Base-by-base conservation (phyloP, 805 yeast species). In the Candida ovalis region DNA sequence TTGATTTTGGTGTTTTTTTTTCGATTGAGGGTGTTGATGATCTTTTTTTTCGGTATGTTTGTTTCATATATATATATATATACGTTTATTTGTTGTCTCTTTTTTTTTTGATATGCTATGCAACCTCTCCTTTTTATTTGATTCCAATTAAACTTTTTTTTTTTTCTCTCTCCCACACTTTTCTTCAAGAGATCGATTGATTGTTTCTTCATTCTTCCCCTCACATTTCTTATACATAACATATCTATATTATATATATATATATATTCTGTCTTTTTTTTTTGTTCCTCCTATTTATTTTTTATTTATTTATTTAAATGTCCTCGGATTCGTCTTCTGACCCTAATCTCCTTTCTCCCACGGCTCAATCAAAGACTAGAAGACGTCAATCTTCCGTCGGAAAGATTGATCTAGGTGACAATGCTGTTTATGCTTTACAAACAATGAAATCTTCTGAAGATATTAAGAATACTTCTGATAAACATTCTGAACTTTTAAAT, bases 381-480 rank as follows among this genome's bases (percentile, higher is more conserved):
- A 54, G 63, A 44, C 56, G 69, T 41, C 52, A 55, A 9, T 84
- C 94, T 1, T 84, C 91, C 0, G 84, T 89, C 15, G 96, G 96
- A 2, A 75, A 78, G 32, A 80, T 88, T 44, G 75, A 81, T 45
- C 68, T 89, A 3, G 96, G 96, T 22, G 96, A 88, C 61, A 81
- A 75, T 13, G 63, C 81, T 7, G 84, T 81, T 1, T 83, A 88
- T 2, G 75, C 86, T 1, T 71, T 88, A 39, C 73, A 88, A 12
- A 84, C 95, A 1, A 81, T 84, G 80, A 68, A 72, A n/a, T 69
- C 77, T 21, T 68, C 78, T 12, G 68, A 68, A 62, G 69, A 48
- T 69, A 71, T 49, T 70, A 74, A 51, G 66, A 66, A 44, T 72
- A 72, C 33, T 61, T 77, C 46, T 50, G 55, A 46, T 58, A 61